Evolutionary conservation across 2,329 filamentous ascomycete genomes (phyloP), one percentile per base, ranked within the genome.

Genomic region (Meredithiella fracta): DNA sequence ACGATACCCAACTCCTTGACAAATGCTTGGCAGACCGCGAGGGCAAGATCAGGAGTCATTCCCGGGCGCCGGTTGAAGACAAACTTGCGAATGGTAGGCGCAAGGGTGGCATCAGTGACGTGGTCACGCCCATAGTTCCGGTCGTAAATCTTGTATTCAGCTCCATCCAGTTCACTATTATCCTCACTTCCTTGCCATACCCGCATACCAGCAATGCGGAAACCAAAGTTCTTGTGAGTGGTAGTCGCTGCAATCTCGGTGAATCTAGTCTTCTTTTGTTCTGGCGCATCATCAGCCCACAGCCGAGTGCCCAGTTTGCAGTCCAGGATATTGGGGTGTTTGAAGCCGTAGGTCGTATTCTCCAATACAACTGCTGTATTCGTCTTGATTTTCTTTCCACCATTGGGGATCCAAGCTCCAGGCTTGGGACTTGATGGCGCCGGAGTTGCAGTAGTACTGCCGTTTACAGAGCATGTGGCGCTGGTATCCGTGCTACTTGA

Each of bases 221-320:
- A 83, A 4, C 79, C 79, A 34, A 78, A 70, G 23, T 73, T 72
- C 34, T 71, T 72, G 61, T 82, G 80, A 8, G 80, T 83, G 3
- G 80, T 83, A 63, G 74, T 70, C 26, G 68, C 66, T 31, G 73
- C 72, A 58, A 83, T 78, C 64, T 78, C 73, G 61, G 80, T 74
- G 63, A 83, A 82, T 29, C 79, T 73, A 37, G 68, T 64, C 62
- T 76, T 76, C 69, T 83, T 83, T 63, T 79, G 72, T 25, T 67
- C 62, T 0, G 77, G 73, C 23, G 80, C 80, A 60, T 82, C 73
- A 59, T 94, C 86, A 14, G 86, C 91, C 84, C 89, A 97, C 4
- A 98, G 71, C 31, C 86, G 78, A 52, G 82, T 77, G 47, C 92
- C 92, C 20, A 98, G 79, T 71, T 98, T 98, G 61, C 94, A 79